Evolutionary conservation across 2,329 filamentous ascomycete genomes (phyloP), one percentile per base, ranked within the genome.

Genomic region (Neoarthrinium moseri): DNA sequence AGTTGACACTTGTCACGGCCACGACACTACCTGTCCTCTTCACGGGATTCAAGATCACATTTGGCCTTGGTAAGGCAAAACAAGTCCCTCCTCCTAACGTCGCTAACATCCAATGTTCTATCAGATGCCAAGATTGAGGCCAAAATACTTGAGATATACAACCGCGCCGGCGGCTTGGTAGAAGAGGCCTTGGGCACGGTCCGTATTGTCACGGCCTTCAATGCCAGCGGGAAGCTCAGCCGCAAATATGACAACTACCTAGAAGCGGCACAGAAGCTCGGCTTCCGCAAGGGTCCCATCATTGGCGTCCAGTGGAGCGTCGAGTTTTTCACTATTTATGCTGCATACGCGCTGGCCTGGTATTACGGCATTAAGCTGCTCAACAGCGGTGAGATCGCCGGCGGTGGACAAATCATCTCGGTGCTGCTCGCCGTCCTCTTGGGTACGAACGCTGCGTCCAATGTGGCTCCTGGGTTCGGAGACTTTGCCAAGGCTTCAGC

Each of bases 1-100:
- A 73, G 56, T 61, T 73, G 8, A 73, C 71, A 0, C 57, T 74
- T 3, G 71, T 74, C 37, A n/a, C n/a, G n/a, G n/a, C n/a, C n/a
- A n/a, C n/a, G n/a, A n/a, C n/a, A n/a, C n/a, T n/a, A n/a, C n/a
- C n/a, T n/a, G n/a, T n/a, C n/a, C n/a, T n/a, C n/a, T n/a, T n/a
- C n/a, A n/a, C n/a, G n/a, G n/a, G n/a, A n/a, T n/a, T n/a, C n/a
- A n/a, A n/a, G n/a, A n/a, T n/a, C n/a, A n/a, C n/a, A n/a, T n/a
- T n/a, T n/a, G n/a, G n/a, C n/a, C n/a, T n/a, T n/a, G n/a, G n/a
- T n/a, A n/a, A n/a, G n/a, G n/a, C n/a, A n/a, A n/a, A n/a, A n/a
- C n/a, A n/a, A n/a, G n/a, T n/a, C n/a, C n/a, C n/a, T n/a, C n/a
- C n/a, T n/a, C n/a, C n/a, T n/a, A n/a, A n/a, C n/a, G n/a, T n/a